Percentiles rank a stretch among this genome's conserved stretches.
phyloP scores from a whole-genome alignment of 805 yeast genomes.

The Starmerella apis region DNA sequence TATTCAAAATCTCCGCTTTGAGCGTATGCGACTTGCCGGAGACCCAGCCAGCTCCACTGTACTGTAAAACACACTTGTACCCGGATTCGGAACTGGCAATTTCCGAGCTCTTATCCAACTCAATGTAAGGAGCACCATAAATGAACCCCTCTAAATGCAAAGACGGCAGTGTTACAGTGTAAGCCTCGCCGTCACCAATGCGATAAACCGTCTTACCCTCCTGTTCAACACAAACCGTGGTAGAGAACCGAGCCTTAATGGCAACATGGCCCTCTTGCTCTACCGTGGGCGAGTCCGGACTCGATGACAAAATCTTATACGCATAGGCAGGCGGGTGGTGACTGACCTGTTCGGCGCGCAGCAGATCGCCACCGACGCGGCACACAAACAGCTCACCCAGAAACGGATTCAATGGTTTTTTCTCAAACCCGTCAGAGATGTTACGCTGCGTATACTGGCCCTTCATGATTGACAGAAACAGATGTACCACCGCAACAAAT shows the following conservation, averaged over 20 bases:
- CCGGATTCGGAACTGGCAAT: conserved; percentile 71
- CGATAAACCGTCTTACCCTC: conserved; percentile 74
- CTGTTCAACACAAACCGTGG: conserved; percentile 75
- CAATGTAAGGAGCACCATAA: conserved; percentile 87
- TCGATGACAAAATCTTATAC: conserved; percentile 56
- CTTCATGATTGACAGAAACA: conserved; percentile 85
- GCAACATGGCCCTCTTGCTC: conserved; percentile 88
- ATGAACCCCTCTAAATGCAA: conserved; percentile 89
- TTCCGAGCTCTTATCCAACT: conserved; percentile 77
- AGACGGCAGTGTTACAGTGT: conserved; percentile 81
- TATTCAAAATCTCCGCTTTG: conserved; percentile 62
- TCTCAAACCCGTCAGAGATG: conserved; percentile 88
- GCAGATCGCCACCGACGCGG: conserved; percentile 75
- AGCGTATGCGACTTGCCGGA: conserved; percentile 88
- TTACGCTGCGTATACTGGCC: conserved; percentile 90
- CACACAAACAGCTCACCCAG: conserved; percentile 91
- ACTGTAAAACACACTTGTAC: conserved; percentile 60
- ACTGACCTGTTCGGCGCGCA: conserved; percentile 85
- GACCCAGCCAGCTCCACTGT: conserved; percentile 87
- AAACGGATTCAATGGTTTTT: conserved; percentile 94
- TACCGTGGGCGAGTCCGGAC: conserved; percentile 37
- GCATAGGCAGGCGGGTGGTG: conserved; percentile 99
- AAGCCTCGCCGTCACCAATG: conserved; percentile 50
- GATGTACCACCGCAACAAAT: conserved; percentile 69
- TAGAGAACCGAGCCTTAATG: conserved; percentile 73